Conservation (phyloP, 2,329 filamentous ascomycete species). For the Fusarium decemcellulare region DNA sequence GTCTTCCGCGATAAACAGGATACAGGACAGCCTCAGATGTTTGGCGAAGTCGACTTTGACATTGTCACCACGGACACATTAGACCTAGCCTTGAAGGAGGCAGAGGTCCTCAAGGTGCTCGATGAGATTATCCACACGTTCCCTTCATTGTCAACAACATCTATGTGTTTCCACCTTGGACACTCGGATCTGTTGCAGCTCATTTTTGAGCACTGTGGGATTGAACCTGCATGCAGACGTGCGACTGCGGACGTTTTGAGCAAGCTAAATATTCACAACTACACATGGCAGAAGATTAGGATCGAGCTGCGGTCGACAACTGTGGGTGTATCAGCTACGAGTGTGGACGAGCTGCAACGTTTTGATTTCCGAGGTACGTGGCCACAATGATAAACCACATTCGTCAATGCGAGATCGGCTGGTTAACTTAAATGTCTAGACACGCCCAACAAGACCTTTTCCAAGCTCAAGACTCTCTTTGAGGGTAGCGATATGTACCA, state of each 20-base stretch:
- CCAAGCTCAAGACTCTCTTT: conserved; percentile 71
- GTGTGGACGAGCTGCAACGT: conserved; percentile 87
- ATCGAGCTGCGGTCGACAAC: conserved; percentile 85
- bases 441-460: conserved; percentile 69
- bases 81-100: conserved; percentile 90
- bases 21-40: conserved; percentile 85
- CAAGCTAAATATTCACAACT: conserved; percentile 86
- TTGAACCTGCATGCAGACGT: conserved; percentile 77
- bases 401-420: background rate
- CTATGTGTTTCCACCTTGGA: conserved; percentile 92
- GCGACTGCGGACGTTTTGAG: conserved; percentile 87
- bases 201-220: conserved; percentile 91
- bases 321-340: conserved; percentile 88
- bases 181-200: conserved; percentile 89
- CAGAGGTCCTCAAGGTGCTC: conserved; percentile 92
- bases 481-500: conserved; percentile 78
- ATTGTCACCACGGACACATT: conserved; percentile 87
- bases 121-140: conserved; percentile 91
- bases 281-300: conserved; percentile 87
- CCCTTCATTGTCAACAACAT: conserved; percentile 77
- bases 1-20: conserved; percentile 86
- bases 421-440: conserved; percentile 55
- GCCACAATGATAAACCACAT: background rate
- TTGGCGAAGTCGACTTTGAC: conserved; percentile 96
- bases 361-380: conserved; percentile 88